These are phyloP conservation scores for Plantago lanceolata DNA, from an alignment of 305 asterid species.

Conservation along the genomic window DNA sequence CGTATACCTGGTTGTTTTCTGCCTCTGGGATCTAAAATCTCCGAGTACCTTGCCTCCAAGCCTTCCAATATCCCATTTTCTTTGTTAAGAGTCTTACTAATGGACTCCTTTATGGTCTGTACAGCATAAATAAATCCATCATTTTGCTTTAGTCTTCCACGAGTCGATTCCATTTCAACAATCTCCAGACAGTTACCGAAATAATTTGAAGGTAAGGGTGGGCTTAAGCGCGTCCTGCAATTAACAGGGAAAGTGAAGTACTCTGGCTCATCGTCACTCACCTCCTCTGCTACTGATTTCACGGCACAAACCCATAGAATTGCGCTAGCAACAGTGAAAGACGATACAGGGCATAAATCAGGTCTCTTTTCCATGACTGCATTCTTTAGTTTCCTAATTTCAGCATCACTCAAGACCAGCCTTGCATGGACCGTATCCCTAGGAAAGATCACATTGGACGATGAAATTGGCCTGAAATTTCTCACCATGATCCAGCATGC, in stretches of 20 bases:
- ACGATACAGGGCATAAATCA: constrained; percentile 1
- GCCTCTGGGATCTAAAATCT: background rate
- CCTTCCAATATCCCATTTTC: constrained; percentile 14
- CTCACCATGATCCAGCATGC: background rate
- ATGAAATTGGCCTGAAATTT: background rate
- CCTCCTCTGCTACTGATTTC: constrained; percentile 25
- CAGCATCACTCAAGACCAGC: background rate
- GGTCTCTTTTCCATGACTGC: background rate
- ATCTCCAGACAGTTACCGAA: constrained; percentile 28
- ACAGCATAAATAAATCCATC: constrained; percentile 26
- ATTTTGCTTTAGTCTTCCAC: constrained; percentile 17
- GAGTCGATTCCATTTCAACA: constrained; percentile 14
- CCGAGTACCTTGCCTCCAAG: background rate
- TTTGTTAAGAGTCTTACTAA: background rate
- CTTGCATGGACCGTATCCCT: constrained; percentile 19
- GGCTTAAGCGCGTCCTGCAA: constrained; percentile 20
- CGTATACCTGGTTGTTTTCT: background rate
- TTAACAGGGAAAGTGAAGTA: constrained; percentile 16
- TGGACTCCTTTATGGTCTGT: constrained; percentile 14
- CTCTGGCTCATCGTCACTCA: constrained; percentile 15
- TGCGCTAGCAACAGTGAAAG: constrained; percentile 17
- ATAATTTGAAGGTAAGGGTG: constrained; percentile 29
- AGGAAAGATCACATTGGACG: background rate
- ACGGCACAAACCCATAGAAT: constrained; percentile 28
- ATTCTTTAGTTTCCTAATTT: constrained; percentile 23